These are phyloP conservation scores for Pestalotiopsis sp. DNA, from an alignment of 2,329 filamentous ascomycete genomes.

Conservation along the genomic window DNA sequence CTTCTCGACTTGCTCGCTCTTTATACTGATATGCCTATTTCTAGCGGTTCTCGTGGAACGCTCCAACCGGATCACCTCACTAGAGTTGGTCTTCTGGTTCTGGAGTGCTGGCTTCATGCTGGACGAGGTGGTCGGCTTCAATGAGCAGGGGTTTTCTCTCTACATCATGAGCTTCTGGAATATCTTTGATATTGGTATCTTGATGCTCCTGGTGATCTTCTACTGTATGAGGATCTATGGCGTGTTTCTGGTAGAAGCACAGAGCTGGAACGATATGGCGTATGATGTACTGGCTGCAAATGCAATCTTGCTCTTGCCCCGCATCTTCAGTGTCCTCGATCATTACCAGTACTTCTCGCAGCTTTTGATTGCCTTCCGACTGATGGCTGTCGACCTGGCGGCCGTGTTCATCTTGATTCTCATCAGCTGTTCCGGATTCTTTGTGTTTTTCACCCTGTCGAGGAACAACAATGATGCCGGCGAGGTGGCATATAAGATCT, in stretches of 20 bases:
- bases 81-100: constrained; percentile 94
- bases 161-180: constrained; percentile 99
- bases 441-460: constrained; percentile 89
- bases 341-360: constrained; percentile 97
- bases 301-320: constrained; percentile 85
- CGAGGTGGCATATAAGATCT: constrained; percentile 85
- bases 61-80: constrained; percentile 76
- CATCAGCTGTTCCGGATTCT: constrained; percentile 91
- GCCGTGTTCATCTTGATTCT: constrained; percentile 84
- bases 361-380: constrained; percentile 86
- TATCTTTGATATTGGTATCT: constrained; percentile 87
- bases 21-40: constrained; percentile 82
- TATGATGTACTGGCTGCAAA: constrained; percentile 95
- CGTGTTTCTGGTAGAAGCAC: constrained; percentile 77
- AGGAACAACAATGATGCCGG: constrained; percentile 69
- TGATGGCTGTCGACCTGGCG: constrained; percentile 89
- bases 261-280: constrained; percentile 78
- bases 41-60: constrained; percentile 78
- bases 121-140: constrained; percentile 93
- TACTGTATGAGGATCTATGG: constrained; percentile 89
- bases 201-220: constrained; percentile 83
- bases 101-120: constrained; percentile 98
- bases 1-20: constrained; percentile 84
- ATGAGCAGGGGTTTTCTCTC: constrained; percentile 92
- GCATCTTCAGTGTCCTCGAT: constrained; percentile 89